Evolutionary conservation across 2,329 filamentous ascomycete genomes (phyloP).

Genomic region (Calonectria montana): DNA sequence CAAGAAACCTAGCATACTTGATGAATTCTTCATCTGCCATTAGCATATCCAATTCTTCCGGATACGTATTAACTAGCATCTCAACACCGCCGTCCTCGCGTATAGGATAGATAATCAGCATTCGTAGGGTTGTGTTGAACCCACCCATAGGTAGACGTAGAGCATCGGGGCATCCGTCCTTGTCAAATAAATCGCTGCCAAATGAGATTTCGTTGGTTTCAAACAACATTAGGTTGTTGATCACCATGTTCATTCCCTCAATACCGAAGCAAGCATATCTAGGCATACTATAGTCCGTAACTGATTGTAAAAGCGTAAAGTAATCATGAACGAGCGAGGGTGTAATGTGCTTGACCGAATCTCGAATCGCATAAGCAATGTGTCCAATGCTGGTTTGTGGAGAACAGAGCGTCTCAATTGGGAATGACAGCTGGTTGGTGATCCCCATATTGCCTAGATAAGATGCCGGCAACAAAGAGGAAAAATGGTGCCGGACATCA

Average conservation of each 20-base stretch:
- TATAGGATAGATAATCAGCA: slow-evolving; percentile 42
- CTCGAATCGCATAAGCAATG: slow-evolving; percentile 38
- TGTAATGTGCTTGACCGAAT: slow-evolving; percentile 40
- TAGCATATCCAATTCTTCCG: slow-evolving; percentile 44
- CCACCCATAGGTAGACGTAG: slow-evolving; percentile 41
- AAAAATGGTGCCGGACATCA: slow-evolving; percentile 45
- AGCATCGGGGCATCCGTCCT: slow-evolving; percentile 38
- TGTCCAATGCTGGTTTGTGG: slow-evolving; percentile 37
- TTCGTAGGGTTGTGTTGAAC: slow-evolving; percentile 35
- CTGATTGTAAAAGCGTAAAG: slow-evolving; percentile 40
- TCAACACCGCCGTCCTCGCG: slow-evolving; percentile 43
- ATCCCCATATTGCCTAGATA: slow-evolving; percentile 42
- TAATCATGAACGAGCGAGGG: slow-evolving; percentile 43
- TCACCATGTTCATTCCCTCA: slow-evolving; percentile 25
- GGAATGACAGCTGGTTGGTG: slow-evolving; percentile 39
- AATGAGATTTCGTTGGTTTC: slow-evolving; percentile 39
- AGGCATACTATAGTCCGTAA: slow-evolving; percentile 32
- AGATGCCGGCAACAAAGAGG: slow-evolving; percentile 38
- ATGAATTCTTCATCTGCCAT: slow-evolving; percentile 41
- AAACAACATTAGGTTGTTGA: slow-evolving; percentile 44
- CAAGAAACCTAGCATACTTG: slow-evolving; percentile 29
- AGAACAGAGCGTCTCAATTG: slow-evolving; percentile 40
- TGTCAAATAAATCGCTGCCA: slow-evolving; percentile 39
- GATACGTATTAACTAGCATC: slow-evolving; percentile 40
- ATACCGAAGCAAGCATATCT: background rate